phyloP scores from a whole-genome alignment of 768 basidiomycete species.

The Clavulina sp. region DNA sequence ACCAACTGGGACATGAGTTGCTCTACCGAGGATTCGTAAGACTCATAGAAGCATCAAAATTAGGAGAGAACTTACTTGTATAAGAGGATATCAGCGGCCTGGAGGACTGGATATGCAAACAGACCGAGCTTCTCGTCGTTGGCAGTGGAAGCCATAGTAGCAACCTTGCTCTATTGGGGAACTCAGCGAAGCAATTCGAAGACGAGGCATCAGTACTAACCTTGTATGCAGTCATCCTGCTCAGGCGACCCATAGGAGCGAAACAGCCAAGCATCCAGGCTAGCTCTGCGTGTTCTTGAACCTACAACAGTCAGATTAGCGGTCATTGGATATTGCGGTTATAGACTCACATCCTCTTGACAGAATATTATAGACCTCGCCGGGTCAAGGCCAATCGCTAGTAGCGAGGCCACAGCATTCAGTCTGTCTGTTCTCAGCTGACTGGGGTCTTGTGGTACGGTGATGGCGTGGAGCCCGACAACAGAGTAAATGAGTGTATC shows the following conservation, averaged over 20 bases:
- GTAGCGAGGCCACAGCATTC: conserved; percentile 52
- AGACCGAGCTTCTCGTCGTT: conserved; percentile 67
- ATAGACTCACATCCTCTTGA: conserved; percentile 62
- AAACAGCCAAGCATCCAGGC: conserved; percentile 83
- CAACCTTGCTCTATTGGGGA: conserved; percentile 39
- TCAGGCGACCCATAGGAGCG: conserved; percentile 63
- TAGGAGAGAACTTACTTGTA: conserved; percentile 41
- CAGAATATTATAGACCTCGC: conserved; percentile 58
- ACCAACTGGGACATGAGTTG: conserved; percentile 89
- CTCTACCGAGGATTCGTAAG: conserved; percentile 24
- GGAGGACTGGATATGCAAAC: conserved; percentile 83
- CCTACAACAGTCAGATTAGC: conserved; percentile 27
- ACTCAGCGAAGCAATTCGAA: background rate
- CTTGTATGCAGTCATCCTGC: conserved; percentile 96
- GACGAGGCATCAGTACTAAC: conserved; percentile 22
- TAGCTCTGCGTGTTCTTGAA: conserved; percentile 67
- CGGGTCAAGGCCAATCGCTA: conserved; percentile 77
- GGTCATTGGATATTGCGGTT: background rate
- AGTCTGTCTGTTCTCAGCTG: conserved; percentile 40
- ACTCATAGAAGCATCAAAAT: background rate
- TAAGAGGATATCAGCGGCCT: conserved; percentile 79
- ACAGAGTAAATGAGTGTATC: conserved; percentile 69
- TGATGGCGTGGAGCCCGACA: conserved; percentile 89
- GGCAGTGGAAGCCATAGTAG: conserved; percentile 52
- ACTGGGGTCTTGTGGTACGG: conserved; percentile 69